phyloP scores from a whole-genome alignment of 371 early-diverging fungal species.

The Mucor circinelloides region DNA sequence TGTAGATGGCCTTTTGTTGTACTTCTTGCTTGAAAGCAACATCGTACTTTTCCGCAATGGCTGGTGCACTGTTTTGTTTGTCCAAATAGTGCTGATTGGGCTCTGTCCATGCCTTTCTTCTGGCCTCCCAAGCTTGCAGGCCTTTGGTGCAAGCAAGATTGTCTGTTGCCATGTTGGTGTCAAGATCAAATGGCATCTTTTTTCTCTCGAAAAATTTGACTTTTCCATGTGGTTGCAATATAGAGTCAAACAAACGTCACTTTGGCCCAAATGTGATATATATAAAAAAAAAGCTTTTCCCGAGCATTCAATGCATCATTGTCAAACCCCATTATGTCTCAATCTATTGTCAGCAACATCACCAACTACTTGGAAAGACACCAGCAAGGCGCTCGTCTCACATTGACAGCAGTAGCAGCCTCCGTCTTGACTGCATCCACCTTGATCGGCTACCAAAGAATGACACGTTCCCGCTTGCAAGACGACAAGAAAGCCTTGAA shows the following conservation, averaged over 20 bases:
- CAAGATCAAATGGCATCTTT: too few species aligned
- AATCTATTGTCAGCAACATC: neutral
- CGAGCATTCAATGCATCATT: too few species aligned
- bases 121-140: slow-evolving; percentile 26
- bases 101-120: slow-evolving; percentile 23
- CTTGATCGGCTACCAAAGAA: slow-evolving; percentile 49
- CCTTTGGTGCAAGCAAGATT: neutral
- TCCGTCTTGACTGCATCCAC: slow-evolving; percentile 59
- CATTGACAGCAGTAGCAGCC: slow-evolving; percentile 57
- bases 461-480: slow-evolving; percentile 45
- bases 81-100: slow-evolving; percentile 12
- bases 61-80: neutral
- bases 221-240: too few species aligned
- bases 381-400: slow-evolving; percentile 24
- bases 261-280: too few species aligned
- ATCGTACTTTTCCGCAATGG: neutral
- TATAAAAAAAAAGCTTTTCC: too few species aligned
- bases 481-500: slow-evolving; percentile 1
- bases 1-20: slow-evolving; percentile 12
- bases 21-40: slow-evolving; percentile 1
- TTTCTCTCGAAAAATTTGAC: too few species aligned
- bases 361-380: slow-evolving; percentile 24
- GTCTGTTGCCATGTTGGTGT: too few species aligned
- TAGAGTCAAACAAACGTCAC: too few species aligned
- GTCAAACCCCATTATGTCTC: neutral